Base-by-base conservation (phyloP, 2,329 filamentous ascomycete genomes). In the Aspergillus glaucus region DNA sequence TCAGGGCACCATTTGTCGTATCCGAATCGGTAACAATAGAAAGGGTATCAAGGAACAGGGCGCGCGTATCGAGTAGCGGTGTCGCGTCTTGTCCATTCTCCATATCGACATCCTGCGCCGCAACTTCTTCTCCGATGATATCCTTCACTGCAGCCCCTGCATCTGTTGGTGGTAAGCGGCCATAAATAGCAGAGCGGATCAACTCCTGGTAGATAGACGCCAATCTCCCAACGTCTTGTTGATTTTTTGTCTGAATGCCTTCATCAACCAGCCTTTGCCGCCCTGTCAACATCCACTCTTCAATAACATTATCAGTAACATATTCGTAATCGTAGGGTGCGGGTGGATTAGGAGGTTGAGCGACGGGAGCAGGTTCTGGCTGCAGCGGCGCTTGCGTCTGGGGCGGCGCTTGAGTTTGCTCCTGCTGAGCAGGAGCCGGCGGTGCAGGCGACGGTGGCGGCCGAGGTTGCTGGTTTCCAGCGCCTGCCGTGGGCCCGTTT, bases 181-280 rank as follows among this genome's bases (percentile, higher is more conserved):
- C 79, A 61, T 89, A 84, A 10, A 94, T 71, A 15, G 85, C 84
- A 30, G 88, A 83, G 52, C 85, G 83, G 32, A 93, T 80, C 34
- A 96, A 79, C 66, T 98, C 93, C 70, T 95, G 88, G 57, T 91
- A 89, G 19, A 95, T 74, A 12, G 79, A 79, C 26, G 85, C 83
- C 34, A 95, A 73, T 49, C 82, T 80, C 42, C 85, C 75, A 6
- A 80, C 73, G 61, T 94, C 85, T 56, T 87, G 81, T 55, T 86
- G 79, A 32, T 80, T 72, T 57, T 82, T 80, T 43, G 85, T 84
- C 57, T 83, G 76, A 40, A 79, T 66, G 21, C 85, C 86, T 57
- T 81, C 77, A 19, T 82, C 77, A 17, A 92, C 70, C 10, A 95
- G 73, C 22, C 81, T 79, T 52, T 84, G 77, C 48, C 83, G 84